Evolutionary conservation across 164 flowering plant genomes (phyloP).

Genomic region (Chimonanthus praecox): DNA sequence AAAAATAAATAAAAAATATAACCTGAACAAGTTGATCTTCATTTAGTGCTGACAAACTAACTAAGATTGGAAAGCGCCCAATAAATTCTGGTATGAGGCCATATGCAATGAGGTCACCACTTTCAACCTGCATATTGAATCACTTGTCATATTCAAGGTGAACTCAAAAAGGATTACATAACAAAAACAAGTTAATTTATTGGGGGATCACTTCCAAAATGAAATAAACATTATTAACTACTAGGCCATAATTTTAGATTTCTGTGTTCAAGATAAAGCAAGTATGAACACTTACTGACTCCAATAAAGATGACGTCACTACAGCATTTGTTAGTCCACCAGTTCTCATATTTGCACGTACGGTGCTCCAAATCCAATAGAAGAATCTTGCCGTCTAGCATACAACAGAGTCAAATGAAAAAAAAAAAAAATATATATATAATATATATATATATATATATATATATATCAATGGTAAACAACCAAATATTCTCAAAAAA

Average conservation of each 20-base stretch:
- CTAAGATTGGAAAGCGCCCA: conserved; percentile 95
- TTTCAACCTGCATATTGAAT: conserved; percentile 70
- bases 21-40: conserved; percentile 98
- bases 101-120: conserved; percentile 88
- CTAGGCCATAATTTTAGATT: background rate
- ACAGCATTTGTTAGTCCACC: conserved; percentile 63
- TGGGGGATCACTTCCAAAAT: background rate
- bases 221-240: background rate
- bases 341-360: conserved; percentile 92
- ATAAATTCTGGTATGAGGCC: conserved; percentile 98
- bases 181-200: background rate
- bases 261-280: background rate
- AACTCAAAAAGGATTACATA: background rate
- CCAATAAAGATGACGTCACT: conserved; percentile 77
- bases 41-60: conserved; percentile 82
- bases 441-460: too few relatives aligned
- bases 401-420: background rate
- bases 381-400: conserved; percentile 91
- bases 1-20: conserved; percentile 5
- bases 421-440: background rate
- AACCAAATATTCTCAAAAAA: background rate
- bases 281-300: conserved; percentile 49
- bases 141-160: conserved; percentile 1
- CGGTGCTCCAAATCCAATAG: conserved; percentile 99
- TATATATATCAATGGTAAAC: background rate